Evolutionary conservation across 2,329 filamentous ascomycete species (phyloP).

Genomic region (Pyricularia sp.): DNA sequence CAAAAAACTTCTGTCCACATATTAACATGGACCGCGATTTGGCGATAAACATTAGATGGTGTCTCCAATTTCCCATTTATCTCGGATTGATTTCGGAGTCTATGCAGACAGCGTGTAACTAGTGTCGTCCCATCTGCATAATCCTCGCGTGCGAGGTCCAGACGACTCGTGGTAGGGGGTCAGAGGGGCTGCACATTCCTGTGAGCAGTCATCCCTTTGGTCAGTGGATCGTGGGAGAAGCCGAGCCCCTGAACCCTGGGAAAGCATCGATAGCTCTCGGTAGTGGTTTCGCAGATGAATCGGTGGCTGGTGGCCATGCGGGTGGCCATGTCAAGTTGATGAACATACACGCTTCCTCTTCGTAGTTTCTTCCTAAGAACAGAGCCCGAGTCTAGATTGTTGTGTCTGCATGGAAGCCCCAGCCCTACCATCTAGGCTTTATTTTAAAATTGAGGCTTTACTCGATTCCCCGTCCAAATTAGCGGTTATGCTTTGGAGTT

Average conservation of each 20-base stretch:
- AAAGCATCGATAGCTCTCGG: not conserved
- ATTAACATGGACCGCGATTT: not conserved
- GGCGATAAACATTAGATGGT: not conserved
- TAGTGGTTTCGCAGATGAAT: not conserved
- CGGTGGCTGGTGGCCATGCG: not conserved
- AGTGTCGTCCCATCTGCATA: not conserved
- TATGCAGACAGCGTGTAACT: not conserved
- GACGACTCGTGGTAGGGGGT: not conserved
- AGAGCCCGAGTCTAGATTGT: too few species aligned
- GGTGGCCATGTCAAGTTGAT: not conserved
- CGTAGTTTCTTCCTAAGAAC: too few species aligned
- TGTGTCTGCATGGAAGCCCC: too few species aligned
- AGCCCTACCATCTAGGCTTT: too few species aligned
- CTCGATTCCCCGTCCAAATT: too few species aligned
- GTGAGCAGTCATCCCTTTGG: not conserved
- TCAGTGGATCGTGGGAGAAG: not conserved
- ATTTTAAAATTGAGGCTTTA: too few species aligned
- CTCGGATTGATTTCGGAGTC: not conserved
- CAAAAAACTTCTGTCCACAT: not conserved
- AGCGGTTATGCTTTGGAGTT: too few species aligned
- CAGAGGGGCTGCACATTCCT: too few species aligned
- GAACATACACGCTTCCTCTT: not conserved
- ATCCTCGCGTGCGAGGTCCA: not conserved
- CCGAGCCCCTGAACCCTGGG: not conserved
- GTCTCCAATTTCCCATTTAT: not conserved